Evolutionary conservation across 352 stramenopile genomes (phyloP), one percentile per base, ranked within the genome.

Genomic region (Phytophthora sp.): DNA sequence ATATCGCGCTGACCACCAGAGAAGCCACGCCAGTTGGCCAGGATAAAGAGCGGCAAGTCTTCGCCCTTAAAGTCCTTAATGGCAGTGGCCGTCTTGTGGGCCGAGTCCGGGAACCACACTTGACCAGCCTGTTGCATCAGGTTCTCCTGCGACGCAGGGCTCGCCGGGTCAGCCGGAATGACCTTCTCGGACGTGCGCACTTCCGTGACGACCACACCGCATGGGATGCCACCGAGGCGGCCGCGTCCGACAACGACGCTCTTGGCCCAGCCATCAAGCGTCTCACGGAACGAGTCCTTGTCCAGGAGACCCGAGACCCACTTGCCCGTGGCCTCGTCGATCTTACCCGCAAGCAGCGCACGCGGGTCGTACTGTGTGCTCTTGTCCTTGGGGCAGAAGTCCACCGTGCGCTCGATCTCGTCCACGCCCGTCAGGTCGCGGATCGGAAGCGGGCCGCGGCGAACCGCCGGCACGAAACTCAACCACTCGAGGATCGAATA

Each of bases 21-120:
- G 82, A 99, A 99, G 45, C 98, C 98, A 72, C 98, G 90, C 98
- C 98, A 99, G 87, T 99, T 99, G 38, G 98, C 98, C 59, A 99
- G 98, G 57, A 99, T 98, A 63, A 99, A 99, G 18, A 99, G 80
- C 58, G 98, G 98, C 42, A 99, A 82, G 67, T 99, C 97, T 75
- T 99, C 98, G 23, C 94, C 95, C 67, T 98, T 89, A 79, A 99
- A 99, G 87, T 99, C 98, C 62, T 95, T 94, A 80, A 99, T 99
- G 26, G 98, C 98, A 64, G 99, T 98, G 23, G 98, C 98, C 30
- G 98, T 99, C 88, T 99, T 99, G 91, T 99, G 98, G 18, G 98
- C 98, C 69, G 96, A 99, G 82, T 99, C 98, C 0, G 98, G 98
- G 88, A 99, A 99, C 98, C 98, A 99, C 41, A 99, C 98, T 70